Base-by-base conservation (phyloP, 2,329 filamentous ascomycete genomes). In the Epichloe uncinata region DNA sequence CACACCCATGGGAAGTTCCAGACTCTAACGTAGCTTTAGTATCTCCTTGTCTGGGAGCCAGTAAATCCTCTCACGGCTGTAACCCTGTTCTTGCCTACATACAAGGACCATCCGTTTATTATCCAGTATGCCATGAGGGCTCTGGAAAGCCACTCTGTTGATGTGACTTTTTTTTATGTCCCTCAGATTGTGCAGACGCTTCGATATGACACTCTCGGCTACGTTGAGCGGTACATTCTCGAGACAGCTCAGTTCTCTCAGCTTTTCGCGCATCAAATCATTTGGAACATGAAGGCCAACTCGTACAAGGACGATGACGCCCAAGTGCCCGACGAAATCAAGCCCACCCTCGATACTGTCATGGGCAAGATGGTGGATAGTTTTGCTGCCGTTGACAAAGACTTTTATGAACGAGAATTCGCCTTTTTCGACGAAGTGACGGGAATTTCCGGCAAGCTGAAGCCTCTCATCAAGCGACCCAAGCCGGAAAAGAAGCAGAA, bases 241-340 rank as follows among this genome's bases (percentile, higher is more conserved):
- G 93, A 99, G 69, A 96, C 94, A 0, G 93, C 90, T 1, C 91
- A 94, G 59, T 90, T 95, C 61, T 97, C 93, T n/a, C 93, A 97
- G 66, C 72, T 97, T 8, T 98, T 98, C 66, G 91, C 94, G 2
- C 94, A 99, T 65, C 93, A 99, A 61, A 97, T 98, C 57, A 98
- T 99, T 63, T 99, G 94, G 93, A 99, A 98, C 65, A 98, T 99
- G 85, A 98, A 97, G 66, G 93, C 93, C 34, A 99, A 98, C 65
- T 87, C 90, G 1, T 98, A 87, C 75, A 98, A 96, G 66, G 94
- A 98, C 56, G 91, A 98, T 60, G 88, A 96, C 57, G 90, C 85
- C 13, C 81, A 85, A 59, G 79, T 95, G 55, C 90, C 93, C 18
- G 93, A 98, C 66, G 79, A 82, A 3, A 85, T 96, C 61, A 98